phyloP scores from a whole-genome alignment of 495 filamentous ascomycete genomes.

The Cetradonia linearis region DNA sequence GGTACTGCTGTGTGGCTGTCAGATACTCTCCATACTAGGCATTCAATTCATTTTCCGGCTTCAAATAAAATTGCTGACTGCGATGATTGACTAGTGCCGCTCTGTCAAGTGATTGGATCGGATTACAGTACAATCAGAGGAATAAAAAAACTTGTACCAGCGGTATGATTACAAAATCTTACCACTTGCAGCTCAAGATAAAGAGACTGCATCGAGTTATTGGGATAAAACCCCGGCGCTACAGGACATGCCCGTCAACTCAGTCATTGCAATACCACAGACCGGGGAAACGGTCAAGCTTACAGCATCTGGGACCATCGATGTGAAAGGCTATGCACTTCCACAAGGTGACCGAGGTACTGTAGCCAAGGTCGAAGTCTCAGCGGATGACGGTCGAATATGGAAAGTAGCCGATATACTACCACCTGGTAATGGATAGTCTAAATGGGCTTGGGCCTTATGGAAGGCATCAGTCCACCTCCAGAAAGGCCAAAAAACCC shows the following conservation, averaged over 20 bases:
- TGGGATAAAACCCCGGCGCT: slow-evolving; percentile 47
- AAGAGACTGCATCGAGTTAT: slow-evolving; percentile 39
- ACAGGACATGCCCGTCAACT: slow-evolving; percentile 55
- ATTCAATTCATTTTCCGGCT: background rate
- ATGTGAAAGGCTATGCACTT: slow-evolving; percentile 48
- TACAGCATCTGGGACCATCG: slow-evolving; percentile 32
- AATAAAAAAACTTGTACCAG: slow-evolving; percentile 50
- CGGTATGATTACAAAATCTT: slow-evolving; percentile 54
- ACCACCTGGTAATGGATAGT: slow-evolving; percentile 14
- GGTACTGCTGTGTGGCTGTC: background rate
- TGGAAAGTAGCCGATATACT: slow-evolving; percentile 42
- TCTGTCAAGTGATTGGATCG: slow-evolving; percentile 57
- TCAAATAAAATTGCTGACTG: background rate
- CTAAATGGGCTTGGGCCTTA: slow-evolving; percentile 43
- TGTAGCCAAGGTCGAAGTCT: slow-evolving; percentile 43
- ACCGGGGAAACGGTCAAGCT: slow-evolving; percentile 31
- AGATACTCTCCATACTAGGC: background rate
- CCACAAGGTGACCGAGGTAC: slow-evolving; percentile 45
- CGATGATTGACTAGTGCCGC: slow-evolving; percentile 30
- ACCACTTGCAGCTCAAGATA: slow-evolving; percentile 45
- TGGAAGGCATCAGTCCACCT: slow-evolving; percentile 35
- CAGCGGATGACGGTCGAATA: slow-evolving; percentile 37
- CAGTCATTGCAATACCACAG: slow-evolving; percentile 41
- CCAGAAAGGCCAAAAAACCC: slow-evolving; percentile 29
- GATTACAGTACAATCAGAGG: slow-evolving; percentile 48